phyloP scores from a whole-genome alignment of 495 filamentous ascomycete genomes.

The Hypoxylon intermedium region DNA sequence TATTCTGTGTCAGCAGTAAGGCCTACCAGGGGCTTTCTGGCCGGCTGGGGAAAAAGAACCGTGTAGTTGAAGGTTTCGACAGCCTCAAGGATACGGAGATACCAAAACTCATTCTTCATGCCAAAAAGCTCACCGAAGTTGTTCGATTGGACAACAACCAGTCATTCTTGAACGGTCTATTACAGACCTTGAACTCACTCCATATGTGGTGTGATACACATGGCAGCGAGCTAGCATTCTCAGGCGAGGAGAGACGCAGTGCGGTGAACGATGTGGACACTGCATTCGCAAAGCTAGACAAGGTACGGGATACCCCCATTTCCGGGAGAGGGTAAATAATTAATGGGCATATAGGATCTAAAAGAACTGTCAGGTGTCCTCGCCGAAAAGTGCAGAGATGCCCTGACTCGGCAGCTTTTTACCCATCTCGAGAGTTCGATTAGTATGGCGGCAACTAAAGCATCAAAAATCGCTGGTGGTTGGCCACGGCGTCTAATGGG shows the following conservation, averaged over 20 bases:
- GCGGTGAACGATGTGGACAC: slow-evolving; percentile 49
- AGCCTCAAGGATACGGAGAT: slow-evolving; percentile 53
- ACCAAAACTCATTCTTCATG: slow-evolving; percentile 63
- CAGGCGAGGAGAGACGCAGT: slow-evolving; percentile 46
- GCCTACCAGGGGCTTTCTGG: slow-evolving; percentile 67
- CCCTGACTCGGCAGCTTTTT: slow-evolving; percentile 52
- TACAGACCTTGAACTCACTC: slow-evolving; percentile 59
- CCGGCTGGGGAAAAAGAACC: slow-evolving; percentile 42
- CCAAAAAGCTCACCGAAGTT: slow-evolving; percentile 57
- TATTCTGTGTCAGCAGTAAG: slow-evolving; percentile 67
- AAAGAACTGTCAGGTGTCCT: slow-evolving; percentile 43
- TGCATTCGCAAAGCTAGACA: slow-evolving; percentile 50
- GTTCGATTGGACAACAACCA: slow-evolving; percentile 2
- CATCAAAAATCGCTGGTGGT: slow-evolving; percentile 43
- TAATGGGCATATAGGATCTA: slow-evolving; percentile 17
- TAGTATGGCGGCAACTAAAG: slow-evolving; percentile 40
- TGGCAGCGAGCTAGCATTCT: slow-evolving; percentile 51
- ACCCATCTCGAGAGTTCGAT: slow-evolving; percentile 45
- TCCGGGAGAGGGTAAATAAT: neutral
- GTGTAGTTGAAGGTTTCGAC: slow-evolving; percentile 45
- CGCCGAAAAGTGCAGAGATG: slow-evolving; percentile 44
- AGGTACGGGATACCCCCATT: slow-evolving; percentile 44
- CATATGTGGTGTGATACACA: slow-evolving; percentile 59
- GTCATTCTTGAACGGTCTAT: slow-evolving; percentile 53
- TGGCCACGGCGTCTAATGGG: slow-evolving; percentile 56